phyloP scores from a whole-genome alignment of 2,329 filamentous ascomycete genomes.

The Aspergillus bombycis region DNA sequence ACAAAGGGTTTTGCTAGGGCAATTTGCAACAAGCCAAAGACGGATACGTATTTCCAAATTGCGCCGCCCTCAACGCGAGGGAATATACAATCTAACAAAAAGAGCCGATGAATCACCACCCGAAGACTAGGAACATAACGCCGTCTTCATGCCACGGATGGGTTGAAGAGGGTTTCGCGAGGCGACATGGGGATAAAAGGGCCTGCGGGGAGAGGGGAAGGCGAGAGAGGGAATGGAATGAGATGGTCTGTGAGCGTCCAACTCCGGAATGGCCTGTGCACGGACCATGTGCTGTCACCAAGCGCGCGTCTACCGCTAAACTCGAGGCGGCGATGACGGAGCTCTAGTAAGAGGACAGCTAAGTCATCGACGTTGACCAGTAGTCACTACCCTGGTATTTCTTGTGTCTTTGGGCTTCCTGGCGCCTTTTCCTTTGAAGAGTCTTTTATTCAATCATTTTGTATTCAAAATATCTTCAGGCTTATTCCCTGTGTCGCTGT shows the following conservation, averaged over 20 bases:
- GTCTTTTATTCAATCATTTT: not conserved
- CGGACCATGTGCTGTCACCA: conserved; percentile 16
- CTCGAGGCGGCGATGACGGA: conserved; percentile 24
- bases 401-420: not conserved
- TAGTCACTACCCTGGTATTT: not conserved
- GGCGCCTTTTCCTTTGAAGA: not conserved
- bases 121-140: conserved; percentile 14
- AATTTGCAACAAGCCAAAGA: conserved; percentile 1
- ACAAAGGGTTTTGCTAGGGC: conserved; percentile 6
- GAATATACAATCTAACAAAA: conserved; percentile 11
- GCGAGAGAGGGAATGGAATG: conserved; percentile 12
- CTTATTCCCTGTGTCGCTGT: not conserved
- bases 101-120: conserved; percentile 15
- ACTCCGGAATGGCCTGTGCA: conserved; percentile 11
- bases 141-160: conserved; percentile 23
- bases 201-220: conserved; percentile 25
- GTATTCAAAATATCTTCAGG: not conserved
- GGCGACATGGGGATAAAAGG: conserved; percentile 20
- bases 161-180: conserved; percentile 15
- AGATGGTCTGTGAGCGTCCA: conserved; percentile 5
- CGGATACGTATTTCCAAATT: not conserved
- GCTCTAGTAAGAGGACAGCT: conserved; percentile 23
- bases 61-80: conserved; percentile 9
- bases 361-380: conserved; percentile 1
- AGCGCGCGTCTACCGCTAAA: conserved; percentile 25